Base-by-base conservation (phyloP, 2,329 filamentous ascomycete genomes). In the Trichoderma lentiforme region DNA sequence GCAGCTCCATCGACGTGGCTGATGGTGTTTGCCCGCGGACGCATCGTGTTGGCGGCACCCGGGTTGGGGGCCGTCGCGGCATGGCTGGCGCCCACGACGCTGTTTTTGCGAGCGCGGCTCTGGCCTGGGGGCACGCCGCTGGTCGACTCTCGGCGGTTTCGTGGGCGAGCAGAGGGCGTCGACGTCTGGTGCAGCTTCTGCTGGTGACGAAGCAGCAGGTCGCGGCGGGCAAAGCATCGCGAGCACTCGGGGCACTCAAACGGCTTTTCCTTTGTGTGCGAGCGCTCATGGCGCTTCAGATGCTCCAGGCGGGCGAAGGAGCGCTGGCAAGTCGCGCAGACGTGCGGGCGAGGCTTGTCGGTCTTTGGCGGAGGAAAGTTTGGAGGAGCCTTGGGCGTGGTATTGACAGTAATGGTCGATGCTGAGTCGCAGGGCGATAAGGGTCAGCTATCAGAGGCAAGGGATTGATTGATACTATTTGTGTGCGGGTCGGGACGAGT, bases 261-360 rank as follows among this genome's bases (percentile, higher is more conserved):
- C 1, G 96, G 96, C 86, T 99, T 99, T 84, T 99, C 95, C 82
- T 99, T 98, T 58, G 95, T 98, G 81, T 98, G 95, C n/a, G 94
- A 97, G 74, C 96, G 90, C 84, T 98, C 96, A 82, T 99, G 96
- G 73, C 96, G 92, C 85, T 99, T 99, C 76, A 99, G 85, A 81
- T 99, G 96, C 84, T 99, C 96, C 77, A 99, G 85, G 73, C 96
- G 91, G 72, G 96, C 96, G 81, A 99, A 99, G 36, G 93, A 97
- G 75, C 96, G 91, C 78, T 91, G 89, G 82, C 96, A 99, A 62
- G 95, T 98, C 53, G 87, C 90, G 84, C 96, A 99, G 73, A 97
- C 91, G 83, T 99, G 96, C 75, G 96, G 96, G 75, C 95, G 90
- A 71, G 96, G 96, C 85, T 98, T 99, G 83, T 99, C 96, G 74